Conservation (phyloP, 306 rosid genomes). For the Herpetospermum pedunculosum region DNA sequence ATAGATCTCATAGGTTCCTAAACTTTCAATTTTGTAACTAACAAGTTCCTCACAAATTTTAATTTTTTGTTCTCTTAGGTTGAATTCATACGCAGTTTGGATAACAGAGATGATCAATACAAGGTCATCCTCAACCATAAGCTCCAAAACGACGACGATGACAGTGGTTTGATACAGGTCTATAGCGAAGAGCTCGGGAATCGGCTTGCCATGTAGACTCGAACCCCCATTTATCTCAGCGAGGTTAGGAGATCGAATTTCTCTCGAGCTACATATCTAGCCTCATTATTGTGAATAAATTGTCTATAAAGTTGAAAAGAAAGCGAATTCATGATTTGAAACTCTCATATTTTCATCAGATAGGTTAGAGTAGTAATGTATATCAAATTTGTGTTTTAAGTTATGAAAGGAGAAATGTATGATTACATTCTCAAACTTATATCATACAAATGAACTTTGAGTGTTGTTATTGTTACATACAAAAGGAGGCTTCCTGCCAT, state of each 20-base stretch:
- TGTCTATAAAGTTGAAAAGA: neutral
- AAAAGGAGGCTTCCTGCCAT: conserved; percentile 4
- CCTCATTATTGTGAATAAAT: neutral
- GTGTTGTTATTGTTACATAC: neutral
- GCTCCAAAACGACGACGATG: conserved; percentile 40
- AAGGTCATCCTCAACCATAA: conserved; percentile 54
- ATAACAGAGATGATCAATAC: conserved; percentile 59
- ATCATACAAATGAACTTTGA: neutral
- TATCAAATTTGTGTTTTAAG: neutral
- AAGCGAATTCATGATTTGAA: neutral
- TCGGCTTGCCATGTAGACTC: conserved; percentile 34
- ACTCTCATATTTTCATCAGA: neutral
- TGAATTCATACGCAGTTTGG: conserved; percentile 57
- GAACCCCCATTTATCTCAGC: neutral
- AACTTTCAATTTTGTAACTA: too few relatives aligned
- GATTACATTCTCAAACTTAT: neutral
- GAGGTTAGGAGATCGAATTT: neutral
- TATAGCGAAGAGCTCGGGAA: conserved; percentile 39
- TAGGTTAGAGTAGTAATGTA: neutral
- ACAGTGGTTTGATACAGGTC: conserved; percentile 48
- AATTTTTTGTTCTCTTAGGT: conserved; percentile 38
- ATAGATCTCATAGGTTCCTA: too few relatives aligned
- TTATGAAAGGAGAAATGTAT: neutral
- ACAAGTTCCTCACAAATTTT: too few relatives aligned
- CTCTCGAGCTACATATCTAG: neutral